Percentiles rank a stretch among this genome's conserved stretches.
Conservation (phyloP, 129 eudicot genomes). For the Rutidosis leptorrhynchoides region DNA sequence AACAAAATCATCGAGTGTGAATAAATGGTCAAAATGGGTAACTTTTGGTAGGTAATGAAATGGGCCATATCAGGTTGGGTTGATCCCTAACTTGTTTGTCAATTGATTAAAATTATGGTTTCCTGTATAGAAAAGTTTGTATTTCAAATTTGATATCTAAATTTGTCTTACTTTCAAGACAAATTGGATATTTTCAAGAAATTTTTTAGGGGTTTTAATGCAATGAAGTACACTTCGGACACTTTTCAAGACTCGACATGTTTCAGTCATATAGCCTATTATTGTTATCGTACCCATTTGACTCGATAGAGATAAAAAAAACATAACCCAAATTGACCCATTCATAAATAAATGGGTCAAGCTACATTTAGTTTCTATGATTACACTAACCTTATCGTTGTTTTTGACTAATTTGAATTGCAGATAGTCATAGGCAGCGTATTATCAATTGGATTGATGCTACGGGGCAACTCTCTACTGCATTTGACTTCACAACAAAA, state of each 20-base stretch:
- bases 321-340: neutral
- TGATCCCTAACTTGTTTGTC: neutral
- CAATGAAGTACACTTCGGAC: neutral
- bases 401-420: constrained; percentile 23
- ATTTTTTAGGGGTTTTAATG: neutral
- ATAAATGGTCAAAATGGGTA: neutral
- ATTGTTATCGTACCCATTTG: neutral
- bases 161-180: no score
- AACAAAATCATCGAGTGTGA: neutral
- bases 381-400: neutral
- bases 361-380: neutral
- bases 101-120: no score
- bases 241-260: neutral
- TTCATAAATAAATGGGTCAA: neutral
- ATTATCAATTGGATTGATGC: constrained; percentile 87
- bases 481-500: constrained; percentile 94
- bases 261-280: neutral
- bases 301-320: neutral
- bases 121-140: neutral
- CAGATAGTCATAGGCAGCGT: constrained; percentile 97
- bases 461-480: constrained; percentile 72
- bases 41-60: neutral
- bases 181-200: no score
- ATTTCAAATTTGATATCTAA: neutral
- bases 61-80: neutral